Evolutionary conservation across 2,329 filamentous ascomycete genomes (phyloP).

Genomic region (Diaporthe sp.): DNA sequence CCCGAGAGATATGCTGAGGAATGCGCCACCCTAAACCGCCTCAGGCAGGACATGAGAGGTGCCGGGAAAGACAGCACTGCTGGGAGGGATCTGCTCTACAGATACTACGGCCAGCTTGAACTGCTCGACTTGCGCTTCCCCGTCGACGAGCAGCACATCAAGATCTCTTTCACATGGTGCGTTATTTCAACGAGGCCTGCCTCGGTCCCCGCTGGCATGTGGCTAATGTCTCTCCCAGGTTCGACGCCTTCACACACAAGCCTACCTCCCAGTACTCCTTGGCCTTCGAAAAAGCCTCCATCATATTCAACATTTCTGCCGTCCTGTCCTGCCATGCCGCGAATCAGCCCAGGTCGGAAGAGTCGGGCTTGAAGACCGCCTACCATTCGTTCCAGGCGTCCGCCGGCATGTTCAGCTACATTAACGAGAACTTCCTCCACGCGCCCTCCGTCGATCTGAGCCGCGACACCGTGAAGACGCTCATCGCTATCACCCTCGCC

Average conservation of each 20-base stretch:
- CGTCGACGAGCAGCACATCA: slow-evolving; percentile 98
- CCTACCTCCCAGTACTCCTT: slow-evolving; percentile 97
- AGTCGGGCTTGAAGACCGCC: slow-evolving; percentile 92
- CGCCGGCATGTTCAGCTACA: slow-evolving; percentile 99
- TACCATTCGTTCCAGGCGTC: slow-evolving; percentile 99
- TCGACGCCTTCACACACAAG: slow-evolving; percentile 99
- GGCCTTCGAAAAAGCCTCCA: slow-evolving; percentile 97
- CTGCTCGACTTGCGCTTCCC: slow-evolving; percentile 94
- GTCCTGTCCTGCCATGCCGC: slow-evolving; percentile 97
- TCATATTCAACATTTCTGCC: slow-evolving; percentile 99
- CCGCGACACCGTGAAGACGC: slow-evolving; percentile 92
- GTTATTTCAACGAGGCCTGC: slow-evolving; percentile 39
- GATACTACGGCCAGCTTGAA: slow-evolving; percentile 98
- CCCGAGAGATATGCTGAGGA: slow-evolving; percentile 96
- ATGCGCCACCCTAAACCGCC: slow-evolving; percentile 91
- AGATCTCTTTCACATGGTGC: slow-evolving; percentile 98
- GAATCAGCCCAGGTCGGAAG: slow-evolving; percentile 91
- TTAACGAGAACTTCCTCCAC: slow-evolving; percentile 99
- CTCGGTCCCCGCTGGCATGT: neutral
- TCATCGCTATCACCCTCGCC: slow-evolving; percentile 93
- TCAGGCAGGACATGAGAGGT: slow-evolving; percentile 98
- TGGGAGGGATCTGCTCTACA: slow-evolving; percentile 91
- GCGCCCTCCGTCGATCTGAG: slow-evolving; percentile 97
- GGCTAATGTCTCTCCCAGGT: slow-evolving; percentile 71
- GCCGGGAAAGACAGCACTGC: slow-evolving; percentile 97